Conservation (phyloP, 2,329 filamentous ascomycete species). For the Acephala macrosclerotiorum region DNA sequence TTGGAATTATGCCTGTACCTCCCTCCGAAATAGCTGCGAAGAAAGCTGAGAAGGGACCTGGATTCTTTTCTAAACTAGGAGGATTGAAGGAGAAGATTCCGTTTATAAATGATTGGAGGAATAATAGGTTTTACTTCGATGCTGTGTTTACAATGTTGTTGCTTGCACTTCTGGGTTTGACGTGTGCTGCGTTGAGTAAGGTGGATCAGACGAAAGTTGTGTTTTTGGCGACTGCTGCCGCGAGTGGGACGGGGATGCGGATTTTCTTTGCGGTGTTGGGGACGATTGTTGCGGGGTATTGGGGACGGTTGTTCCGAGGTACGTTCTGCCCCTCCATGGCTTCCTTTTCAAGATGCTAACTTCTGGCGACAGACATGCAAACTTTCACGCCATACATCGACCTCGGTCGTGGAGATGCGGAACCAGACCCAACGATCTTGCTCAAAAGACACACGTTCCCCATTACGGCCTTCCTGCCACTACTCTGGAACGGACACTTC, state of each 20-base stretch:
- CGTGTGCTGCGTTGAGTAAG: slow-evolving; percentile 12
- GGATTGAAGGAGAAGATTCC: slow-evolving; percentile 9
- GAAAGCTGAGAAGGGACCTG: slow-evolving; percentile 3
- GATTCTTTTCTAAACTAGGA: neutral
- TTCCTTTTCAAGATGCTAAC: neutral
- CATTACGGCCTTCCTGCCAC: slow-evolving; percentile 23
- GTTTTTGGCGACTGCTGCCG: slow-evolving; percentile 25
- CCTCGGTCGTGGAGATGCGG: slow-evolving; percentile 19
- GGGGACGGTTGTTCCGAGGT: slow-evolving; percentile 25
- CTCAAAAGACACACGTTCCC: slow-evolving; percentile 19
- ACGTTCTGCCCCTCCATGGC: neutral
- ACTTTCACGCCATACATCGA: slow-evolving; percentile 22
- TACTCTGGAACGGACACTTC: slow-evolving; percentile 20
- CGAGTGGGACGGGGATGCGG: slow-evolving; percentile 23
- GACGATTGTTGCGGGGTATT: slow-evolving; percentile 20
- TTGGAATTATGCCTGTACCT: slow-evolving; percentile 23
- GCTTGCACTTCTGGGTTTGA: slow-evolving; percentile 19
- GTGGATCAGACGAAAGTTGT: slow-evolving; percentile 21
- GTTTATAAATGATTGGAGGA: slow-evolving; percentile 22
- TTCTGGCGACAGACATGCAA: slow-evolving; percentile 14
- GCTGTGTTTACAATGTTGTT: slow-evolving; percentile 20
- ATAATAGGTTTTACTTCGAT: slow-evolving; percentile 21
- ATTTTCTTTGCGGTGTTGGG: slow-evolving; percentile 25
- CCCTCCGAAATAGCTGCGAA: neutral
- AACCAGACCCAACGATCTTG: slow-evolving; percentile 22